Conservation (phyloP, 2,329 filamentous ascomycete species). For the Cladosporium oxysporum region DNA sequence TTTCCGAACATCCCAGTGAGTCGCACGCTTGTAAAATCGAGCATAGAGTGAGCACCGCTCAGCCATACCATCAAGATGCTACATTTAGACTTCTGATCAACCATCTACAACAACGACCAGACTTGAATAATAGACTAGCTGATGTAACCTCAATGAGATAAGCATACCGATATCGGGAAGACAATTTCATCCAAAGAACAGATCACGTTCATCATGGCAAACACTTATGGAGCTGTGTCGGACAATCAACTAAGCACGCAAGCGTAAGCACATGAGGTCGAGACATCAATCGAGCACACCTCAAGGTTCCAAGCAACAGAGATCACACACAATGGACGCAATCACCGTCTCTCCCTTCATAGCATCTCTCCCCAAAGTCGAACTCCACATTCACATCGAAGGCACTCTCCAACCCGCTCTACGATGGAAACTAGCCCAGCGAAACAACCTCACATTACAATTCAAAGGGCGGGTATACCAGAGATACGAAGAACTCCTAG, state of each 20-base stretch:
- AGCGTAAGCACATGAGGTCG: neutral
- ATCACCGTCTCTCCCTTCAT: neutral
- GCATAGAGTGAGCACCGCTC: neutral
- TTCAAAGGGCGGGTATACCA: neutral
- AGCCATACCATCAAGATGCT: neutral
- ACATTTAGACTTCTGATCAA: neutral
- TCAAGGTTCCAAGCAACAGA: neutral
- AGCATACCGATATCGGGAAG: conserved; percentile 5
- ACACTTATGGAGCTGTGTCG: neutral
- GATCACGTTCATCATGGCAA: neutral
- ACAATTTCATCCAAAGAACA: neutral
- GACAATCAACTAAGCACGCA: too few species aligned
- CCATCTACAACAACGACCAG: neutral
- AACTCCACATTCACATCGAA: conserved; percentile 9
- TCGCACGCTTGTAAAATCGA: neutral
- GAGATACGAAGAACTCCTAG: neutral
- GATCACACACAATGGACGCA: neutral
- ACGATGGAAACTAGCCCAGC: conserved; percentile 3
- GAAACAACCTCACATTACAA: neutral
- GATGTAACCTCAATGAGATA: neutral
- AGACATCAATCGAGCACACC: neutral
- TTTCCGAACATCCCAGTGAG: neutral
- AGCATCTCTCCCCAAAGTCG: neutral
- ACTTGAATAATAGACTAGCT: neutral
- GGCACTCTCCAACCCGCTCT: conserved; percentile 5